Percentiles rank a stretch among this genome's conserved stretches.
Conservation (phyloP, 78 protist genomes). For the Pigoraptor vietnamica region DNA sequence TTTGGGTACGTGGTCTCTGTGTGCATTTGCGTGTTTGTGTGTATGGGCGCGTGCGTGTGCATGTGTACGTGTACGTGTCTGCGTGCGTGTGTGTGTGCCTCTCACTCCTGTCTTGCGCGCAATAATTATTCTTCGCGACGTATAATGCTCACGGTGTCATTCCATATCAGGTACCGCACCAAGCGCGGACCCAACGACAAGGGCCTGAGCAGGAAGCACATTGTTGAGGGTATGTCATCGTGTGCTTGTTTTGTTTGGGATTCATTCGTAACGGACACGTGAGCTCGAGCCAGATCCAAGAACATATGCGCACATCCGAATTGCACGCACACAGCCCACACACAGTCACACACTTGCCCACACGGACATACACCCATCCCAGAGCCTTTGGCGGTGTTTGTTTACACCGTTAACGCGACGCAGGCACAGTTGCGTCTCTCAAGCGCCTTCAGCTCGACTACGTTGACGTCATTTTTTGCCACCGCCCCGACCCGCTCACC, state of each 20-base stretch:
- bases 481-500: slow-evolving; percentile 50
- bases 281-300: too few relatives aligned
- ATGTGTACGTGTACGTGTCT: too few relatives aligned
- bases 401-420: too few relatives aligned
- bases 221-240: slow-evolving; percentile 37
- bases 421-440: background rate
- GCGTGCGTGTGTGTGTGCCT: background rate
- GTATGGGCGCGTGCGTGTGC: too few relatives aligned
- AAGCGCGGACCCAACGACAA: slow-evolving; percentile 20
- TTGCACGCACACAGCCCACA: too few relatives aligned
- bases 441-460: slow-evolving; percentile 40
- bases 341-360: too few relatives aligned
- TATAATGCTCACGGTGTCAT: background rate
- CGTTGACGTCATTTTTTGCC: slow-evolving; percentile 45
- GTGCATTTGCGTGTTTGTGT: too few relatives aligned
- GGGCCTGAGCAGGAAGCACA: slow-evolving; percentile 50
- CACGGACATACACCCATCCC: too few relatives aligned
- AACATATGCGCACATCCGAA: too few relatives aligned
- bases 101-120: background rate
- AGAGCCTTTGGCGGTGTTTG: too few relatives aligned
- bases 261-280: too few relatives aligned
- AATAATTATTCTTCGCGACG: background rate
- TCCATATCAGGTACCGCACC: background rate
- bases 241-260: background rate
- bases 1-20: slow-evolving; percentile 16